Evolutionary conservation across 306 rosid genomes (phyloP).

Genomic region (Abrus precatorius): DNA sequence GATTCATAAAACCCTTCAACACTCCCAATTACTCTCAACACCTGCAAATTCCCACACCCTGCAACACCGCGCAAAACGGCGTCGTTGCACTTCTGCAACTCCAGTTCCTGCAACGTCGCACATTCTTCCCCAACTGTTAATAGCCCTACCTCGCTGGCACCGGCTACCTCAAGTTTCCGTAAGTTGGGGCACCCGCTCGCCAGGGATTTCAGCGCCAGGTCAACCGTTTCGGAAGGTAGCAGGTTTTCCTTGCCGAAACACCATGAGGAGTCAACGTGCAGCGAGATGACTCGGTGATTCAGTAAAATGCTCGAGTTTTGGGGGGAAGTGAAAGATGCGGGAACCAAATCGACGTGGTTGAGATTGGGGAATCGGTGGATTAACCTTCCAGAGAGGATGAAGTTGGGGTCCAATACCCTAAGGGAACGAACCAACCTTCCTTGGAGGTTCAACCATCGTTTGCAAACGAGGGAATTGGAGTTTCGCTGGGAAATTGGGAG

Average conservation of each 20-base stretch:
- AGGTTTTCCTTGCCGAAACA: constrained; percentile 1
- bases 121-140: constrained; percentile 11
- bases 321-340: constrained; percentile 6
- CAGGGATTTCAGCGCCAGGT: background rate
- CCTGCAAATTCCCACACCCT: constrained; percentile 64
- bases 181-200: constrained; percentile 42
- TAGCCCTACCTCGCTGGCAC: constrained; percentile 26
- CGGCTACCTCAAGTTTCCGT: constrained; percentile 27
- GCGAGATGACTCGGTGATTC: constrained; percentile 3
- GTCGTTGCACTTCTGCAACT: constrained; percentile 41
- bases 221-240: constrained; percentile 25
- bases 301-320: constrained; percentile 7
- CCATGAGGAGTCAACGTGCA: constrained; percentile 28
- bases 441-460: constrained; percentile 48
- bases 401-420: constrained; percentile 32
- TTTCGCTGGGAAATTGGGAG: constrained; percentile 40
- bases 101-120: constrained; percentile 38
- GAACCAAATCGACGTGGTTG: constrained; percentile 39
- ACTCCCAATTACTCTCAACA: constrained; percentile 69
- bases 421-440: constrained; percentile 39
- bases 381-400: constrained; percentile 41
- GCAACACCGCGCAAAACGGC: constrained; percentile 40
- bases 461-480: constrained; percentile 43
- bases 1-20: constrained; percentile 69
- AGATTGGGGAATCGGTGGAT: constrained; percentile 45